Conservation (phyloP, 768 basidiomycete species). For the Pisolithus sp. region DNA sequence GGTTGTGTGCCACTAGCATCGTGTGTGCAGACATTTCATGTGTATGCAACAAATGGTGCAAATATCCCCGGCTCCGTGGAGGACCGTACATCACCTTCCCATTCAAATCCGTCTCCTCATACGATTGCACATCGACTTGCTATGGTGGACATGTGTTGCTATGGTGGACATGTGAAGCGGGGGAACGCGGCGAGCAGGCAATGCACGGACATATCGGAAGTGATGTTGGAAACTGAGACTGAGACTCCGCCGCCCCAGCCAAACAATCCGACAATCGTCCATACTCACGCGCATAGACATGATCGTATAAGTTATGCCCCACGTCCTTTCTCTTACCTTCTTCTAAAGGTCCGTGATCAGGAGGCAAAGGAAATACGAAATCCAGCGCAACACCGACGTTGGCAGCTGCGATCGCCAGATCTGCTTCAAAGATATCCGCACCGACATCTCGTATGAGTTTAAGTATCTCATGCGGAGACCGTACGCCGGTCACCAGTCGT, state of each 20-base stretch:
- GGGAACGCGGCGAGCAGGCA: conserved; percentile 47
- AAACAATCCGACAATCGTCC: conserved; percentile 40
- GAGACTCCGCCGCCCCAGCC: conserved; percentile 10
- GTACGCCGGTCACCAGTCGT: conserved; percentile 51
- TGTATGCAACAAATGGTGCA: conserved; percentile 81
- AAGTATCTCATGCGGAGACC: conserved; percentile 73
- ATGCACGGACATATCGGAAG: conserved; percentile 41
- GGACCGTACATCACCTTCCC: conserved; percentile 17
- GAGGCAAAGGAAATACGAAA: conserved; percentile 58
- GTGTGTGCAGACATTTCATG: conserved; percentile 89
- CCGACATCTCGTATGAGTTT: conserved; percentile 57
- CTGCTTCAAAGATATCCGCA: conserved; percentile 68
- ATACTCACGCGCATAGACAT: conserved; percentile 56
- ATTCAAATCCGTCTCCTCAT: neutral
- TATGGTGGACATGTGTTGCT: conserved; percentile 42
- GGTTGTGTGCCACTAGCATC: conserved; percentile 70
- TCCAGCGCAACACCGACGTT: conserved; percentile 71
- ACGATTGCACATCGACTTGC: conserved; percentile 32
- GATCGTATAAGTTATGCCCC: conserved; percentile 70
- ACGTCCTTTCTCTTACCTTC: conserved; percentile 21
- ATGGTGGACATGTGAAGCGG: conserved; percentile 36
- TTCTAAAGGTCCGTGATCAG: neutral
- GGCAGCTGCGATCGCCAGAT: conserved; percentile 66
- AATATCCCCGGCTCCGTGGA: conserved; percentile 51
- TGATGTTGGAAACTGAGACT: neutral